Evolutionary conservation across 352 stramenopile genomes (phyloP), one percentile per base, ranked within the genome.

Genomic region (Albugo candida): DNA sequence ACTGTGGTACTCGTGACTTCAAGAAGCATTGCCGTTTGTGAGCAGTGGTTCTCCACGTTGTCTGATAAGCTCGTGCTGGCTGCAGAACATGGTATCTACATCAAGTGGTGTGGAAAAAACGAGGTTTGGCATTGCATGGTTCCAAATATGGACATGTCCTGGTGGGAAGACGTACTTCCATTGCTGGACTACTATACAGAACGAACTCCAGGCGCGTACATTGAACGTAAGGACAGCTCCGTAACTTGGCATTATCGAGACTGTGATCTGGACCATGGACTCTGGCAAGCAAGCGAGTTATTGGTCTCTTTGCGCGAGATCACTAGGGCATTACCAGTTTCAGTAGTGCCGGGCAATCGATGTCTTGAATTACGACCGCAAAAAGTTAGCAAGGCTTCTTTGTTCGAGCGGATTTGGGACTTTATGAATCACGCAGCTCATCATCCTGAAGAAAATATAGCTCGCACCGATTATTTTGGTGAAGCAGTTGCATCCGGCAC

Each of bases 281-380:
- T 83, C 39, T 93, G 81, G 83, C 81, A 95, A 68, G 83, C 83
- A 2, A 93, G 83, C 49, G 83, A 95, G 49, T 61, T 95, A 47
- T 47, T 87, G 42, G 73, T 85, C 13, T 81, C 75, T 0, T 48
- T 88, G 14, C 72, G 75, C 2, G 75, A 88, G 40, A 68, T 88
- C 39, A 84, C 75, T 16, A 59, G 72, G 19, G 75, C 70, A 2
- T 52, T 88, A 0, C 75, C 75, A 0, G 75, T 88, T 8, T 68
- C 72, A 4, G 72, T 85, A n/a, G 74, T 65, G 40, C 75, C 75
- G 17, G 75, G 75, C 10, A 84, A 84, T 31, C 70, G 75, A 0
- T 76, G 79, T 50, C 41, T 88, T 5, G 75, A 88, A 56, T 65
- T 88, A 27, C 68, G 70, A 27, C 75, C 75, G 13, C 64, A 88